phyloP scores from a whole-genome alignment of 495 filamentous ascomycete species.

The Aspergillus taichungensis region DNA sequence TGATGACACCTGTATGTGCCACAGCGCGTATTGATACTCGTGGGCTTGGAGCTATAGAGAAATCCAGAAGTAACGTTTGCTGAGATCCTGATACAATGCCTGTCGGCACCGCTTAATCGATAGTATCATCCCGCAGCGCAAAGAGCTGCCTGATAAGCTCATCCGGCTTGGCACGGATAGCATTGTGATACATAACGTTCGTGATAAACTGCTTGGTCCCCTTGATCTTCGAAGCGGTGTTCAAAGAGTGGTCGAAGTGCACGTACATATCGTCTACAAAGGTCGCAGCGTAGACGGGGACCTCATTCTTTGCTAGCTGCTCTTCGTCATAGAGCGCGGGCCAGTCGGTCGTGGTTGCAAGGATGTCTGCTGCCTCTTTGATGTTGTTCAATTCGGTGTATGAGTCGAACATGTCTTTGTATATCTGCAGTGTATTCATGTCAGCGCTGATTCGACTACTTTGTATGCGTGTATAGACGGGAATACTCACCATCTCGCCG shows the following conservation, averaged over 20 bases:
- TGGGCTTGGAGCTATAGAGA: too few relatives aligned
- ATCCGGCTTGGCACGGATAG: slow-evolving; percentile 58
- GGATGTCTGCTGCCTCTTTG: slow-evolving; percentile 53
- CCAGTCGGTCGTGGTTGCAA: slow-evolving; percentile 64
- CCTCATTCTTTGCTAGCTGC: slow-evolving; percentile 65
- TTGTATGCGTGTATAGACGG: background rate
- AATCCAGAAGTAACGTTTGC: background rate
- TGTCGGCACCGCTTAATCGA: slow-evolving; percentile 44
- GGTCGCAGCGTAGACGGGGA: slow-evolving; percentile 82
- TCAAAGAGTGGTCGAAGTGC: slow-evolving; percentile 59
- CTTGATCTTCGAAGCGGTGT: slow-evolving; percentile 67
- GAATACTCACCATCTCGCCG: slow-evolving; percentile 65
- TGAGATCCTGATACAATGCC: background rate
- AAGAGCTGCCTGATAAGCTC: slow-evolving; percentile 67
- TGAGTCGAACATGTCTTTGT: slow-evolving; percentile 68
- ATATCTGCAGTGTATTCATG: slow-evolving; percentile 39
- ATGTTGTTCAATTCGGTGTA: slow-evolving; percentile 63
- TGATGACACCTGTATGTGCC: too few relatives aligned
- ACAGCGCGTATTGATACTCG: too few relatives aligned
- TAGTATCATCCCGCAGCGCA: slow-evolving; percentile 58
- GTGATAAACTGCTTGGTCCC: slow-evolving; percentile 75
- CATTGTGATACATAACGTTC: slow-evolving; percentile 82
- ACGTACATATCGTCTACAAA: slow-evolving; percentile 96
- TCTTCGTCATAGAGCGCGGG: slow-evolving; percentile 64
- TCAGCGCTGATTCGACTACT: background rate